These are phyloP conservation scores for Diplodia seriata DNA, from an alignment of 2,329 filamentous ascomycete genomes.

Conservation along the genomic window DNA sequence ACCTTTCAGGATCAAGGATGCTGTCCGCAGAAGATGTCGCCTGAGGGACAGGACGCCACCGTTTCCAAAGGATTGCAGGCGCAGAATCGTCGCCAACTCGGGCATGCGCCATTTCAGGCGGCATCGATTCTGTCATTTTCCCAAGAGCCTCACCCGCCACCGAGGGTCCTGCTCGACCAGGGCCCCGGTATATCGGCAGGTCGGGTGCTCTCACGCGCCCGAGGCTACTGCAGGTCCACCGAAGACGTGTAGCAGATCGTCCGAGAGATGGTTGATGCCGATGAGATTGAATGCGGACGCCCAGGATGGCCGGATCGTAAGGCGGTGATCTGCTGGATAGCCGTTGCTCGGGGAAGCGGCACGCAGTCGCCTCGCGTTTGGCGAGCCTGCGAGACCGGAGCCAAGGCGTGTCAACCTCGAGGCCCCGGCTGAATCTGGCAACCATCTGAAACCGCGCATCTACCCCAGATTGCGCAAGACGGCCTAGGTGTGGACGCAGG, in stretches of 20 bases:
- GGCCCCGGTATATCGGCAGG: conserved; percentile 24
- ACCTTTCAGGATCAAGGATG: conserved; percentile 28
- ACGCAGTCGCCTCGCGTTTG: conserved; percentile 27
- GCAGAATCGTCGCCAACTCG: conserved; percentile 31
- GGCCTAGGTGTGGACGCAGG: background rate
- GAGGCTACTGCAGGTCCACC: conserved; percentile 32
- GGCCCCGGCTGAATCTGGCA: conserved; percentile 6
- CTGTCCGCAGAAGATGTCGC: conserved; percentile 18
- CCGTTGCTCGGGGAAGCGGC: conserved; percentile 30
- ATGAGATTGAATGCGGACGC: conserved; percentile 8
- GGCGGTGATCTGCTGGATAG: conserved; percentile 21
- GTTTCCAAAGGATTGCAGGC: conserved; percentile 30
- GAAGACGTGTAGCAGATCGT: conserved; percentile 13
- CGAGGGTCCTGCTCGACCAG: conserved; percentile 17
- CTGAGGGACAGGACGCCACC: conserved; percentile 27
- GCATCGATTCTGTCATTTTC: conserved; percentile 27
- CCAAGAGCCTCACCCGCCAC: conserved; percentile 10
- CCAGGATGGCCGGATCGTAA: conserved; percentile 8
- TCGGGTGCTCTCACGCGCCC: conserved; percentile 20
- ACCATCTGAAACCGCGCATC: conserved; percentile 31
- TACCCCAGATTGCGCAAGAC: conserved; percentile 33
- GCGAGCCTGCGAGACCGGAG: conserved; percentile 22
- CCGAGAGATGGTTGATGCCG: conserved; percentile 21
- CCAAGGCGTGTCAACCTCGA: conserved; percentile 18
- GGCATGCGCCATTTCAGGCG: conserved; percentile 25